Evolutionary conservation across 805 yeast species (phyloP).

Genomic region (Yarrowia phangngaensis): DNA sequence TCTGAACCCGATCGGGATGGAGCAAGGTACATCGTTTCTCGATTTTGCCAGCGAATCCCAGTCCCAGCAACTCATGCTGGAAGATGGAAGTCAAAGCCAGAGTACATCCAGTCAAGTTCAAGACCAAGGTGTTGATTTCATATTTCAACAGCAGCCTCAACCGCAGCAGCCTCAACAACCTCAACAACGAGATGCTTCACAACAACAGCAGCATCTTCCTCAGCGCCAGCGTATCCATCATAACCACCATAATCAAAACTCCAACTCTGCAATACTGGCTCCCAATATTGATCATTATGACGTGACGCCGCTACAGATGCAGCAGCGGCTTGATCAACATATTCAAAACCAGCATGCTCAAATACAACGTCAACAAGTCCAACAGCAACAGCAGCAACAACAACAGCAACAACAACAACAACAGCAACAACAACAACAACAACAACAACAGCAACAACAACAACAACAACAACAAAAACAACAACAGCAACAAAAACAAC

Average conservation of each 20-base stretch:
- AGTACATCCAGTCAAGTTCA: no score
- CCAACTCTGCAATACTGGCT: constrained; percentile 9
- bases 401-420: constrained; percentile 24
- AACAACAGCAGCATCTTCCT: constrained; percentile 2
- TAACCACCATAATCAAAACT: constrained; percentile 8
- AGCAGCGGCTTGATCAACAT: no score
- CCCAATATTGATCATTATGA: constrained; percentile 14
- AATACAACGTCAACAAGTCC: constrained; percentile 10
- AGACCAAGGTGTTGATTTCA: constrained; percentile 9
- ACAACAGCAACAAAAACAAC: constrained; percentile 18
- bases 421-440: constrained; percentile 28
- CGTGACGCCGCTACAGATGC: no score
- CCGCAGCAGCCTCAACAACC: constrained; percentile 21
- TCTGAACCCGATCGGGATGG: constrained; percentile 13
- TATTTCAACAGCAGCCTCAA: constrained; percentile 22
- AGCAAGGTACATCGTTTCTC: constrained; percentile 3
- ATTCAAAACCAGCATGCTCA: no score
- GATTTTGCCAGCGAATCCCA: constrained; percentile 24
- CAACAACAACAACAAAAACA: constrained; percentile 27
- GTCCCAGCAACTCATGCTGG: constrained; percentile 23
- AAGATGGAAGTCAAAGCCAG: constrained; percentile 12
- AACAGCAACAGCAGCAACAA: constrained; percentile 14
- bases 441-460: constrained; percentile 26
- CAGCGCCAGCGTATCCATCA: background rate
- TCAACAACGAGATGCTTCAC: constrained; percentile 10